Percentiles rank a stretch among this genome's conserved stretches.
These are phyloP conservation scores for Gynochthodes officinalis DNA, from an alignment of 257 asterid species.

Conservation along the genomic window DNA sequence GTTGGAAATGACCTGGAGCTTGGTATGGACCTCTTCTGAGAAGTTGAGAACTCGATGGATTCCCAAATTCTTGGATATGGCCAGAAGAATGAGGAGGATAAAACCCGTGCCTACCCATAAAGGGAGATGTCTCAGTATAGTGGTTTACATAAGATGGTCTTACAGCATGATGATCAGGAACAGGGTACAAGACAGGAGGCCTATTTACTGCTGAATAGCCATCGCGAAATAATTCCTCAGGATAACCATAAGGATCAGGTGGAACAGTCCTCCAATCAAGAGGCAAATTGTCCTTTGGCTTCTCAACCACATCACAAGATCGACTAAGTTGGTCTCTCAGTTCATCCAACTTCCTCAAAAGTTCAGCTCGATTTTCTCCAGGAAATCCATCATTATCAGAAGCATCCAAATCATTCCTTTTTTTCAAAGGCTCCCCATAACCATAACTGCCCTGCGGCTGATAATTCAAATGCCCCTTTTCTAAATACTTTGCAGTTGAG, in stretches of 20 bases:
- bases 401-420: conserved; percentile 28
- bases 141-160: conserved; percentile 39
- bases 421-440: conserved; percentile 29
- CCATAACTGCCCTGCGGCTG: conserved; percentile 30
- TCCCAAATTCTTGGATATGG: conserved; percentile 37
- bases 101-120: conserved; percentile 42
- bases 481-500: conserved; percentile 21
- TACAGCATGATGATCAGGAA: conserved; percentile 28
- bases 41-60: conserved; percentile 43
- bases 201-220: conserved; percentile 33
- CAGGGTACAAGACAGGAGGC: conserved; percentile 25
- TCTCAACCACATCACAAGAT: conserved; percentile 46
- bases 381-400: conserved; percentile 29
- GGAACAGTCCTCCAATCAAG: conserved; percentile 36
- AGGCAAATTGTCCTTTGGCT: conserved; percentile 49
- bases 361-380: conserved; percentile 57
- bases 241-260: conserved; percentile 43
- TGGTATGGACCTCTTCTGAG: conserved; percentile 41
- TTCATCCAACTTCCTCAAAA: conserved; percentile 66
- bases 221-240: conserved; percentile 38
- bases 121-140: conserved; percentile 36
- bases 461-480: conserved; percentile 37
- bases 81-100: conserved; percentile 47
- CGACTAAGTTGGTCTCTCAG: conserved; percentile 51
- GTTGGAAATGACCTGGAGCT: conserved; percentile 29